Evolutionary conservation across 2,329 filamentous ascomycete species (phyloP).

Genomic region (Fusarium illudens): DNA sequence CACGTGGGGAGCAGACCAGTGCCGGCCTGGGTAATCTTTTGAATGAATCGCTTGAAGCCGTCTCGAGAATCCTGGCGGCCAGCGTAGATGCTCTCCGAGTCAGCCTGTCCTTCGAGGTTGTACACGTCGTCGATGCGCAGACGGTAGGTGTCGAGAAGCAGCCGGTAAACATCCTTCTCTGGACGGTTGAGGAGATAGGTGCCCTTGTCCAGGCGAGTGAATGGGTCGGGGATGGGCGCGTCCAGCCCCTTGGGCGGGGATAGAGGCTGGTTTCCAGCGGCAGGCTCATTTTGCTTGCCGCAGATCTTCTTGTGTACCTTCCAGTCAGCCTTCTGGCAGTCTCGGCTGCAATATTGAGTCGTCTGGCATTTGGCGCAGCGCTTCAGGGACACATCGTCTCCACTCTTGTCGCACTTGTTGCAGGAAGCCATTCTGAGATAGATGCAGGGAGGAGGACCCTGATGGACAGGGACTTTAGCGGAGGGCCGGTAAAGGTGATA

Average conservation of each 20-base stretch:
- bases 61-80: conserved; percentile 29
- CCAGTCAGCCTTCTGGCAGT: neutral
- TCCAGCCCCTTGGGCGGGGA: neutral
- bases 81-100: conserved; percentile 44
- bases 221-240: neutral
- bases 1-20: conserved; percentile 52
- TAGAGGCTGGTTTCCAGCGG: neutral
- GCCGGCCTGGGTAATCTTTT: conserved; percentile 19
- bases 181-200: conserved; percentile 50
- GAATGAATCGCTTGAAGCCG: conserved; percentile 52
- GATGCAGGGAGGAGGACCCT: neutral
- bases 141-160: conserved; percentile 59
- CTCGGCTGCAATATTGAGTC: neutral
- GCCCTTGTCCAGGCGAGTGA: neutral
- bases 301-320: neutral
- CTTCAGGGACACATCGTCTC: neutral
- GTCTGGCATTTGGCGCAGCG: neutral
- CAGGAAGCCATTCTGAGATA: neutral
- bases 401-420: neutral
- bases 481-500: neutral
- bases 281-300: neutral
- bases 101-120: conserved; percentile 40
- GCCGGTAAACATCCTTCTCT: conserved; percentile 53
- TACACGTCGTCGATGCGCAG: conserved; percentile 52
- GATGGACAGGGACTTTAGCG: neutral